A percentile compares a stretch with the other conserved stretches of the same genome.
phyloP scores from a whole-genome alignment of 1,139 yeast genomes.

The Magnusiomyces fungicola region DNA sequence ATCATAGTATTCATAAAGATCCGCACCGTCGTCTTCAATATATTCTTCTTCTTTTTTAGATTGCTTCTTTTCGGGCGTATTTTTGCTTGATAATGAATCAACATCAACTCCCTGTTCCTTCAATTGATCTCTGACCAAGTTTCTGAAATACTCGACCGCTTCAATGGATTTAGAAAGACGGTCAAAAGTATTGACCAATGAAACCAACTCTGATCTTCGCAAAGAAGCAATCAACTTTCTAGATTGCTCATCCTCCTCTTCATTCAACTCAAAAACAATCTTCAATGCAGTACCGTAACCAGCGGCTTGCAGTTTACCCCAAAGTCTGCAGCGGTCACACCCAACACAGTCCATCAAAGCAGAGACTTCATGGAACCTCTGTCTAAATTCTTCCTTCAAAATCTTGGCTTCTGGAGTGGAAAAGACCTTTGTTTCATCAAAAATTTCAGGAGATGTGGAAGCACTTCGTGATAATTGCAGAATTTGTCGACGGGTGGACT shows the following conservation, averaged over 20 bases:
- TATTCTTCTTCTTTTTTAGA: background rate
- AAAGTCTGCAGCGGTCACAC: conserved; percentile 92
- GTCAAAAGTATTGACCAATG: conserved; percentile 85
- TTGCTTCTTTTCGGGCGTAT: background rate
- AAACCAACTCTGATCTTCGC: conserved; percentile 80
- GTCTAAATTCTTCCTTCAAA: conserved; percentile 72
- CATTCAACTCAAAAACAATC: conserved; percentile 71
- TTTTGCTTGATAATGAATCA: background rate
- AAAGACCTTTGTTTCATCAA: conserved; percentile 50
- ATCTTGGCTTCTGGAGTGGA: conserved; percentile 39
- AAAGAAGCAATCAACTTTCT: conserved; percentile 39
- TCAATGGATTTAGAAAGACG: conserved; percentile 78
- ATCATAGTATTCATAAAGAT: background rate
- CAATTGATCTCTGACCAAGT: conserved; percentile 33
- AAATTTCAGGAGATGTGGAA: conserved; percentile 24
- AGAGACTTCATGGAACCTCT: conserved; percentile 81
- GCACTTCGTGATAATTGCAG: conserved; percentile 36
- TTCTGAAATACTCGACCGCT: conserved; percentile 65
- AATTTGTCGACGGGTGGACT: conserved; percentile 39
- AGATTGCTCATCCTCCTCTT: conserved; percentile 35
- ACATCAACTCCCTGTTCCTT: background rate
- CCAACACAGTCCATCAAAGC: conserved; percentile 98
- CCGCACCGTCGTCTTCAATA: background rate
- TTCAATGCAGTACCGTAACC: conserved; percentile 97
- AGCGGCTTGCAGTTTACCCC: conserved; percentile 96